These are phyloP conservation scores for Aspergillus melleus DNA, from an alignment of 2,329 filamentous ascomycete genomes.

Conservation along the genomic window DNA sequence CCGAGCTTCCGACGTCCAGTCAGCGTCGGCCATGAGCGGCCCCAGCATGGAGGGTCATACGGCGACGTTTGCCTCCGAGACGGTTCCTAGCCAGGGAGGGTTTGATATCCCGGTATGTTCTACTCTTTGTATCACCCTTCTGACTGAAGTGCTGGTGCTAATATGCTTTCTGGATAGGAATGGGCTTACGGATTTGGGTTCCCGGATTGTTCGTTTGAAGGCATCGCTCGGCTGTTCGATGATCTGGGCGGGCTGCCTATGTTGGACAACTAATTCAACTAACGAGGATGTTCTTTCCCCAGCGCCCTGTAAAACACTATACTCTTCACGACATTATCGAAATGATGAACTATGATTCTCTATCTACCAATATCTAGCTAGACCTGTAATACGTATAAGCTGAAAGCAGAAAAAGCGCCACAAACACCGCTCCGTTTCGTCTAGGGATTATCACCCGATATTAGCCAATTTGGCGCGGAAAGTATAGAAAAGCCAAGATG, in stretches of 20 bases:
- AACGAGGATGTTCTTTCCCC: not conserved
- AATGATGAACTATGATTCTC: not conserved
- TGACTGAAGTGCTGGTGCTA: not conserved
- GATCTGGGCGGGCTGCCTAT: slow-evolving; percentile 33
- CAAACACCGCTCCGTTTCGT: no score
- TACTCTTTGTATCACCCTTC: not conserved
- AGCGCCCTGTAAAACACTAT: not conserved
- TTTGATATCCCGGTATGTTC: slow-evolving; percentile 31
- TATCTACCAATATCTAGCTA: not conserved
- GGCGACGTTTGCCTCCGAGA: slow-evolving; percentile 9
- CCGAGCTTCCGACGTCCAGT: slow-evolving; percentile 16
- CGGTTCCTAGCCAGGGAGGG: slow-evolving; percentile 11
- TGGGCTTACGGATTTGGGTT: slow-evolving; percentile 39
- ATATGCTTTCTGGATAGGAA: slow-evolving; percentile 19
- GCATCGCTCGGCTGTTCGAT: slow-evolving; percentile 36
- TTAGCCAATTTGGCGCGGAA: no score
- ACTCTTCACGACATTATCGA: not conserved
- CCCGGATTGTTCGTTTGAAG: slow-evolving; percentile 39
- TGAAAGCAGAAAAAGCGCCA: not conserved
- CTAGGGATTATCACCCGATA: no score
- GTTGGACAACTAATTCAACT: slow-evolving; percentile 23
- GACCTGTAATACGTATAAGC: not conserved
- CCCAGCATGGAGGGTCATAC: slow-evolving; percentile 4
- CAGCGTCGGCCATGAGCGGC: slow-evolving; percentile 1
- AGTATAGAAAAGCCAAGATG: not conserved